phyloP scores from a whole-genome alignment of 208 protist species.

The Crithidia thermophila region DNA sequence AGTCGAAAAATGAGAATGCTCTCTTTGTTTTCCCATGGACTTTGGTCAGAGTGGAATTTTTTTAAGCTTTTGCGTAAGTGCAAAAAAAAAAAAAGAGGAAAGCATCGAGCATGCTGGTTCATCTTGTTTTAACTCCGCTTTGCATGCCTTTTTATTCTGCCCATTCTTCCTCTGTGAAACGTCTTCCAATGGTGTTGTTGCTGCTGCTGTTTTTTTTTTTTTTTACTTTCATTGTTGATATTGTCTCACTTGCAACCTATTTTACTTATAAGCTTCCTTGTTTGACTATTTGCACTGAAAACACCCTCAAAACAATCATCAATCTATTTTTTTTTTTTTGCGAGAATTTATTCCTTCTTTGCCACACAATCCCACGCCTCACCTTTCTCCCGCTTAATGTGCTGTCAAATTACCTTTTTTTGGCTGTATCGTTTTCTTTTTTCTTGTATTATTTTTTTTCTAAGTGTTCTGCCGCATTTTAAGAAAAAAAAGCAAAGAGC shows the following conservation, averaged over 20 bases:
- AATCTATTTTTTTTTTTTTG: no score
- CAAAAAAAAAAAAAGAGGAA: conserved; percentile 2
- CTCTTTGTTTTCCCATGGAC: no score
- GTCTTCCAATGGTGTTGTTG: no score
- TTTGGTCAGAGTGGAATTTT: no score
- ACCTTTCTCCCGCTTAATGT: not conserved
- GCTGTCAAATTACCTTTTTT: not conserved
- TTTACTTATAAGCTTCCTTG: not conserved
- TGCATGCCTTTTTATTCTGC: not conserved
- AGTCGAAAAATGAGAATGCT: not conserved
- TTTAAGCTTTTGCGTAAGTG: not conserved
- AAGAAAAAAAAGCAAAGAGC: no score
- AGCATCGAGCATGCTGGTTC: not conserved
- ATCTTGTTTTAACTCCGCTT: not conserved
- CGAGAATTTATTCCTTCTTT: no score
- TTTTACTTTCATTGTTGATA: not conserved
- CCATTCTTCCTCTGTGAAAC: no score
- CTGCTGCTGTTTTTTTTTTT: not conserved
- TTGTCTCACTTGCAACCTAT: no score
- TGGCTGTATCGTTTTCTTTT: not conserved
- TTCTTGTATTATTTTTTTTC: not conserved
- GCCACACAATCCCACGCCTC: no score
- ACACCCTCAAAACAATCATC: no score
- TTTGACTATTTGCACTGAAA: no score
- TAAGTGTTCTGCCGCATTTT: not conserved